Base-by-base conservation (phyloP, 2,329 filamentous ascomycete genomes). In the Cryphonectria nitschkei region DNA sequence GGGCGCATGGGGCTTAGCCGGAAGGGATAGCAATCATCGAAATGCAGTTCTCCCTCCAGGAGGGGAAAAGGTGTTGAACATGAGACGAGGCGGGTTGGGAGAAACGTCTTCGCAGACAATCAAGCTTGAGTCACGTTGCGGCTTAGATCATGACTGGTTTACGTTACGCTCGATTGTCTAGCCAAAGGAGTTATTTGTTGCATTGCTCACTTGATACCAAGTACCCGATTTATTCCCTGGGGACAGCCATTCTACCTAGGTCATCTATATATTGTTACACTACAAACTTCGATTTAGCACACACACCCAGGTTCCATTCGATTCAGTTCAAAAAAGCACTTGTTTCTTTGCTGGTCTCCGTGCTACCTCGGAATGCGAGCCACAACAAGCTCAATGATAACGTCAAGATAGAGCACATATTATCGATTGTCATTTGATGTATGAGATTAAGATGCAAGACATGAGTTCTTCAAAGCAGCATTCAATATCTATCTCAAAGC, bases 141-240 rank as follows among this genome's bases (percentile, higher is more conserved):
- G 61, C 1, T 50, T 7, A 34, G 61, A 56, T 46, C 5, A 41
- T 67, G 62, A 46, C 46, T 34, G 29, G 29, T 50, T 41, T 22
- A 11, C 34, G 37, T 67, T 50, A 50, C 34, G 19, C 65, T 60
- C n/a, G 43, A 26, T 39, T 19, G 9, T 14, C 32, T 8, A 39
- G 13, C 34, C 32, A 60, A 32, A 22, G 19, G 29, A 46, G 26
- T 70, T 70, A 67, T 71, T 71, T 69, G 70, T 63, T 41, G n/a
- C 34, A 43, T 43, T 54, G 70, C 64, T 69, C 54, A 52, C 37
- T 69, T 50, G 46, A 58, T 43, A 39, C 56, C 63, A 50, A n/a
- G 39, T 22, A 50, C 63, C 29, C 34, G 39, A 50, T 62, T 63
- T 39, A 39, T 11, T 54, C 39, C 39, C 54, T 32, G 56, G 54